These are phyloP conservation scores for Dothistroma septosporum DNA, from an alignment of 2,329 filamentous ascomycete genomes.

Conservation along the genomic window DNA sequence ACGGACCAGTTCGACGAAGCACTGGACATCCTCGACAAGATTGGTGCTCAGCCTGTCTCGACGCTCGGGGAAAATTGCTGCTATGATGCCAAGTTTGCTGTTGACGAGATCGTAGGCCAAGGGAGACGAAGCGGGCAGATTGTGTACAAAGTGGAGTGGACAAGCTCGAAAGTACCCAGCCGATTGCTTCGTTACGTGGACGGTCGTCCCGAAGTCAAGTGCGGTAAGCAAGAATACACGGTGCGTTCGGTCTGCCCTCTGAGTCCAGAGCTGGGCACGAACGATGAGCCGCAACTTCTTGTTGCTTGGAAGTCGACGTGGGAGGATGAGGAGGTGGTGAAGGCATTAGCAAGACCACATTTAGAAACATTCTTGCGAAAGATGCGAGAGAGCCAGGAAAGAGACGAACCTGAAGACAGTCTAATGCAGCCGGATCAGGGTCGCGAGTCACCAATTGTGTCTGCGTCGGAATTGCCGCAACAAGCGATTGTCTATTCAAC, in stretches of 20 bases:
- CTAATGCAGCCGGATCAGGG: neutral
- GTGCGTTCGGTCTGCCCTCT: neutral
- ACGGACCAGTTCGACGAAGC: neutral
- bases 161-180: neutral
- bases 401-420: neutral
- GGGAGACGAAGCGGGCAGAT: neutral
- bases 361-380: neutral
- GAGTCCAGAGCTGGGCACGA: neutral
- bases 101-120: neutral
- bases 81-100: neutral
- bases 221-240: neutral
- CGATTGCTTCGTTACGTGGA: neutral
- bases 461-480: neutral
- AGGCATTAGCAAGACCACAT: neutral
- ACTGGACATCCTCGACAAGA: neutral
- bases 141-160: conserved; percentile 1
- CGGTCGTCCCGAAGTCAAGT: neutral
- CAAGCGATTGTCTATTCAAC: neutral
- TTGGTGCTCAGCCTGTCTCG: neutral
- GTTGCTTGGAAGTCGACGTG: neutral
- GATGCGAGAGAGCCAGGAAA: neutral
- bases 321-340: neutral
- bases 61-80: neutral
- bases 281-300: neutral
- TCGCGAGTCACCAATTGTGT: neutral